Evolutionary conservation across 352 stramenopile genomes (phyloP).

Genomic region (Phytopythium ostracodes): DNA sequence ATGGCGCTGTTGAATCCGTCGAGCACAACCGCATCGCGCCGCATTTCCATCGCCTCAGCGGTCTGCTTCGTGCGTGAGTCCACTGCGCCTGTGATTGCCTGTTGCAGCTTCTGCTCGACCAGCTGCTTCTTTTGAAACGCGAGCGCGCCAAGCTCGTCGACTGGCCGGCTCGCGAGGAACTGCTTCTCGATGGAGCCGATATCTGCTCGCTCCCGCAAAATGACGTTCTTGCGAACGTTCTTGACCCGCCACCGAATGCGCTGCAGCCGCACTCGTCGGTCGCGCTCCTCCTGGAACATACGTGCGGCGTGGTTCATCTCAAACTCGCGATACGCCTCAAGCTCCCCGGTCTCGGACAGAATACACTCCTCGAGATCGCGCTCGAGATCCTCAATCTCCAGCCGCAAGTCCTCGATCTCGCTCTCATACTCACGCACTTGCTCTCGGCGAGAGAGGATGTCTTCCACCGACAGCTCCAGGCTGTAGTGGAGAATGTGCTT

Average conservation of each 20-base stretch:
- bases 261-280: conserved; percentile 39
- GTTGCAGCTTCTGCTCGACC: conserved; percentile 39
- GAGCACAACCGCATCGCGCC: conserved; percentile 36
- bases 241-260: conserved; percentile 59
- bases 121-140: conserved; percentile 53
- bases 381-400: conserved; percentile 81
- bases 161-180: conserved; percentile 32
- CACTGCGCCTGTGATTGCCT: conserved; percentile 38
- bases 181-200: conserved; percentile 26
- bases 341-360: conserved; percentile 54
- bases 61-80: conserved; percentile 37
- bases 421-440: conserved; percentile 67
- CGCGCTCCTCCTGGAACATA: conserved; percentile 39
- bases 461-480: conserved; percentile 71
- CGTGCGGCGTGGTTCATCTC: conserved; percentile 39
- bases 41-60: conserved; percentile 35
- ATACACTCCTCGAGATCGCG: conserved; percentile 69
- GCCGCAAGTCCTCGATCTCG: conserved; percentile 62
- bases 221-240: conserved; percentile 52
- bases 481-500: conserved; percentile 67
- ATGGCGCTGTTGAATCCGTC: conserved; percentile 48
- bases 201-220: conserved; percentile 40
- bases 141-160: conserved; percentile 48
- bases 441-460: conserved; percentile 56
- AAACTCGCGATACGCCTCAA: conserved; percentile 54